These are phyloP conservation scores for Ogataea corticis DNA, from an alignment of 805 yeast genomes.

Conservation along the genomic window DNA sequence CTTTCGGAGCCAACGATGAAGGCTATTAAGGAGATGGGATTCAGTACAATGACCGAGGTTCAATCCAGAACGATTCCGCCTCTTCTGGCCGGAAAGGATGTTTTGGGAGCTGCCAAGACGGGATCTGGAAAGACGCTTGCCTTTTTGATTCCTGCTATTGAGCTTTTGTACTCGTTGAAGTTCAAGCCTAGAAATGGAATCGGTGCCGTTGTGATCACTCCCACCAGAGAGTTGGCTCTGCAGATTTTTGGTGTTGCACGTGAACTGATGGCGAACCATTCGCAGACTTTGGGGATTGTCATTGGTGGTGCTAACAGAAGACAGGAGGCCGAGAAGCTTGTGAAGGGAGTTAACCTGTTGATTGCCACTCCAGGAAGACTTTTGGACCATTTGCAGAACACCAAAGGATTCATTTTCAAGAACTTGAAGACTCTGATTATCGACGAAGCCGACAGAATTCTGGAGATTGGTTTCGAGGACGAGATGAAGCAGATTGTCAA, in stretches of 20 bases:
- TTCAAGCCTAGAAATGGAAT: constrained; percentile 98
- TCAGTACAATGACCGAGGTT: constrained; percentile 87
- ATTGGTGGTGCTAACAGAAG: constrained; percentile 99
- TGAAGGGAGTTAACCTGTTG: constrained; percentile 88
- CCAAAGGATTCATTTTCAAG: constrained; percentile 90
- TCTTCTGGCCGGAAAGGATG: constrained; percentile 92
- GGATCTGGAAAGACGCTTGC: constrained; percentile 99
- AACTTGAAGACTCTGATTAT: constrained; percentile 91
- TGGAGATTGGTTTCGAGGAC: constrained; percentile 98
- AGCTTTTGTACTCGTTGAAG: constrained; percentile 81
- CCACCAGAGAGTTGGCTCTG: constrained; percentile 95
- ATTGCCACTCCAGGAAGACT: constrained; percentile 98
- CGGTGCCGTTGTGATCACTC: constrained; percentile 93
- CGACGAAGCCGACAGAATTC: constrained; percentile 97
- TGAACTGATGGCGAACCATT: constrained; percentile 84
- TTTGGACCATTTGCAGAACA: constrained; percentile 94
- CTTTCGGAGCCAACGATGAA: constrained; percentile 80
- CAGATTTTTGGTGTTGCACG: constrained; percentile 98
- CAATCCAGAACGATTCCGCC: constrained; percentile 98
- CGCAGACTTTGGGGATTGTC: constrained; percentile 94
- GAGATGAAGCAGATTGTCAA: constrained; percentile 97
- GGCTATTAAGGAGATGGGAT: constrained; percentile 87
- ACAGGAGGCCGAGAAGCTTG: constrained; percentile 93
- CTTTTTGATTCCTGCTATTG: constrained; percentile 93
- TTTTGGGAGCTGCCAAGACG: constrained; percentile 98